Evolutionary conservation across 2,329 filamentous ascomycete genomes (phyloP), one percentile per base, ranked within the genome.

Genomic region (Didymella keratinophila): DNA sequence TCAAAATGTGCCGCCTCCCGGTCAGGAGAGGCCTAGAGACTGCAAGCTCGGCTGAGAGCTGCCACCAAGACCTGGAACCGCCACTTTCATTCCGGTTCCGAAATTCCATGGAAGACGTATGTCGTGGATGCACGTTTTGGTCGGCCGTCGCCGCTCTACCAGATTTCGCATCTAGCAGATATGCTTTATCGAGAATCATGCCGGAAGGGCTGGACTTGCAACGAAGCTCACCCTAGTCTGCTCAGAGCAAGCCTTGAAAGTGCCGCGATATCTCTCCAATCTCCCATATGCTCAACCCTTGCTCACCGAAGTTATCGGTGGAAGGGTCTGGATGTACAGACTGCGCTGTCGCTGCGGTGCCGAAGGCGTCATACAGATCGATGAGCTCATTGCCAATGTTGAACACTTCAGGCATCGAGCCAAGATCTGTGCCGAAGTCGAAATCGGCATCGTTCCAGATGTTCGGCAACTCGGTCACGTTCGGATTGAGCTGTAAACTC

Each of bases 201-300:
- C 7, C 16, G 14, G n/a, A 2, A n/a, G 8, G 32, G 6, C 16
- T 36, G 16, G 5, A 36, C 5, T 11, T 9, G 2, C 16, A 5
- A n/a, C 16, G 16, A 36, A 36, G 16, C 7, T 16, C 11, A 23
- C 18, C 12, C 10, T 23, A 11, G 3, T 41, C 20, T 86, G 2
- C 11, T 59, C 44, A 62, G 4, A 62, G 50, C 7, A 62, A 57
- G 11, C 52, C 60, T 36, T 62, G 56, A 16, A 62, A 62, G 16
- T 60, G 60, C 18, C 60, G 48, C 23, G 60, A 60, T 41, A 62
- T 60, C 30, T 62, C 56, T 5, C 49, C 52, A 14, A 60, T 51
- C 7, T 62, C 60, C 60, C 60, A 62, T 8, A 47, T 34, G 12
- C 43, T 47, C 25, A 59, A 21, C n/a, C 46, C 56, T 43, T 60